Percentiles rank a stretch among this genome's conserved stretches.
Evolutionary conservation across 768 basidiomycete species (phyloP).

Genomic region (Lactifluus echinatus): DNA sequence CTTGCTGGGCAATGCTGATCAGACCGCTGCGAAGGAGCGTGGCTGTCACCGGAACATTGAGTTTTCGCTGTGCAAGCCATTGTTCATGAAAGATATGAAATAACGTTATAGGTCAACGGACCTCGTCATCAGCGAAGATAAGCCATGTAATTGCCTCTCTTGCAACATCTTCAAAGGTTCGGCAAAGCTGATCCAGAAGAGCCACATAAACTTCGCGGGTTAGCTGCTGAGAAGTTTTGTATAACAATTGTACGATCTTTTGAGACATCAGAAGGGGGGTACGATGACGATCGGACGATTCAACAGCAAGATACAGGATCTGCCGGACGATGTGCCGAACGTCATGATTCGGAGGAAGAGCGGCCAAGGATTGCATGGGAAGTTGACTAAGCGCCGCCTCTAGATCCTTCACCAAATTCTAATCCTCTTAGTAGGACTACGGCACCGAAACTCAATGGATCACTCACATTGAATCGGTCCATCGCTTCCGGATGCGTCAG

Average conservation of each 20-base stretch:
- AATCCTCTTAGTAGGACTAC: constrained; percentile 8
- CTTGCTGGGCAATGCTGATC: constrained; percentile 67
- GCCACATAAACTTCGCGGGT: constrained; percentile 91
- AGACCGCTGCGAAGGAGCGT: constrained; percentile 80
- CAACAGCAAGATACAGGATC: constrained; percentile 72
- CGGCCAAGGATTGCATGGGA: constrained; percentile 59
- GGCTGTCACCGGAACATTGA: constrained; percentile 89
- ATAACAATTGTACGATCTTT: constrained; percentile 91
- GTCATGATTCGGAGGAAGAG: constrained; percentile 76
- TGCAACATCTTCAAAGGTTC: constrained; percentile 82
- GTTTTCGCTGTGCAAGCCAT: constrained; percentile 63
- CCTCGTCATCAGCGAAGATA: constrained; percentile 93
- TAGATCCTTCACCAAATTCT: constrained; percentile 50
- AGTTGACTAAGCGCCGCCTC: constrained; percentile 74
- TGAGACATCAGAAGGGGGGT: constrained; percentile 91
- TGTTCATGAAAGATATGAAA: background rate
- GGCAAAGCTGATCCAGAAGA: constrained; percentile 82
- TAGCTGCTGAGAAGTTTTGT: constrained; percentile 78
- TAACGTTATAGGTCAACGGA: constrained; percentile 30
- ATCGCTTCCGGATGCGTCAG: constrained; percentile 74
- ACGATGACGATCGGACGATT: constrained; percentile 70
- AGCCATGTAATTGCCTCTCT: constrained; percentile 98
- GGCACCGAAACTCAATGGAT: background rate
- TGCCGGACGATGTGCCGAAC: constrained; percentile 78
- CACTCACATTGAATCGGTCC: constrained; percentile 74